These are phyloP conservation scores for Xylaria telfairii DNA, from an alignment of 495 filamentous ascomycete genomes.

Conservation along the genomic window DNA sequence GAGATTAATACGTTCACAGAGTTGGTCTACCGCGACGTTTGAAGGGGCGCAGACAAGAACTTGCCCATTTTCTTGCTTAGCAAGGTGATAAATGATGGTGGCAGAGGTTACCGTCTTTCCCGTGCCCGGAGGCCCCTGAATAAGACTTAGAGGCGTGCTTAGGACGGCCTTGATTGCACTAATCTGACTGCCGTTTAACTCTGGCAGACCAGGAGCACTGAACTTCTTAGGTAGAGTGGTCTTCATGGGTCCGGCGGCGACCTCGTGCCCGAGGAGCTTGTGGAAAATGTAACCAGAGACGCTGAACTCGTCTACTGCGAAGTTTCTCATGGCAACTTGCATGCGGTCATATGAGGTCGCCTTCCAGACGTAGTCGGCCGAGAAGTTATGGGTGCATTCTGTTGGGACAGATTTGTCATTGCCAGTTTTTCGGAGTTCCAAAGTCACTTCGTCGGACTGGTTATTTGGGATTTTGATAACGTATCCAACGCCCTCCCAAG, in stretches of 20 bases:
- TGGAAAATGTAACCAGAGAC: constrained; percentile 99
- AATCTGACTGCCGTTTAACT: constrained; percentile 95
- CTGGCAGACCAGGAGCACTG: constrained; percentile 92
- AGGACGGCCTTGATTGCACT: constrained; percentile 96
- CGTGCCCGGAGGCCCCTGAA: constrained; percentile 95
- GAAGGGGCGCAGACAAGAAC: constrained; percentile 97
- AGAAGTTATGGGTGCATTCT: constrained; percentile 98
- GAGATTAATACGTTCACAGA: constrained; percentile 95
- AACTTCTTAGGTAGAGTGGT: constrained; percentile 96
- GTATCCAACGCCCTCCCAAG: constrained; percentile 98
- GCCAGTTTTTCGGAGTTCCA: constrained; percentile 76
- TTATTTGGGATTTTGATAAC: constrained; percentile 99
- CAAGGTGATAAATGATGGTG: constrained; percentile 96
- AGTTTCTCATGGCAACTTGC: constrained; percentile 99
- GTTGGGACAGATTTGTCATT: constrained; percentile 95
- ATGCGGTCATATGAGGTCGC: constrained; percentile 99
- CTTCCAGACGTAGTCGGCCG: constrained; percentile 99
- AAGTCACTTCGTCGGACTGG: constrained; percentile 96
- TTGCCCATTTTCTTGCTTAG: constrained; percentile 93
- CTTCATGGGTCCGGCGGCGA: constrained; percentile 95
- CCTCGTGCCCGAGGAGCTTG: constrained; percentile 93
- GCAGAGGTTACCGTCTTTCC: constrained; percentile 99
- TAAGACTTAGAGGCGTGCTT: constrained; percentile 89
- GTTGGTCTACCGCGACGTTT: constrained; percentile 97
- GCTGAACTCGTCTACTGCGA: constrained; percentile 97